Evolutionary conservation across 495 filamentous ascomycete genomes (phyloP).

Genomic region (Penicillium parvum): DNA sequence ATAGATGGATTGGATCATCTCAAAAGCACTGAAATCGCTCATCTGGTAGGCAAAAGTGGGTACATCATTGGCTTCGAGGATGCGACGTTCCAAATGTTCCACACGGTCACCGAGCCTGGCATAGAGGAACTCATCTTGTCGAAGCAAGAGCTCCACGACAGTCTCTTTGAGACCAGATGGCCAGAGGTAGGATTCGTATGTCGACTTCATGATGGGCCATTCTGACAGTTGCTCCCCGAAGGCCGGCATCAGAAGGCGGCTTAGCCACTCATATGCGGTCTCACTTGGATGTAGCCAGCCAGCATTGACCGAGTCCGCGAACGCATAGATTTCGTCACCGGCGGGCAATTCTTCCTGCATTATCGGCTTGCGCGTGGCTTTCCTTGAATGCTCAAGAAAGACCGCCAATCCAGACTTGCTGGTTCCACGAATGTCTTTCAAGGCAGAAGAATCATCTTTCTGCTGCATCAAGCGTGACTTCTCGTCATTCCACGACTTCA

Average conservation of each 20-base stretch:
- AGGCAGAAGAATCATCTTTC: constrained; percentile 48
- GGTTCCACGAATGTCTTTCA: constrained; percentile 42
- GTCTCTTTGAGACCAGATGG: constrained; percentile 65
- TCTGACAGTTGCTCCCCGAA: constrained; percentile 21
- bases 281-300: constrained; percentile 59
- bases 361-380: constrained; percentile 48
- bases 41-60: constrained; percentile 24
- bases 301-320: constrained; percentile 51
- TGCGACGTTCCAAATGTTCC: constrained; percentile 26
- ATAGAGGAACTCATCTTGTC: constrained; percentile 65
- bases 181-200: constrained; percentile 67
- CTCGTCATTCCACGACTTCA: constrained; percentile 57
- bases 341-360: constrained; percentile 52
- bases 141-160: constrained; percentile 62
- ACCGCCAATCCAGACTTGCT: constrained; percentile 60
- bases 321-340: constrained; percentile 51
- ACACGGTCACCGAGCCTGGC: constrained; percentile 46
- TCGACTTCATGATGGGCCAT: constrained; percentile 35
- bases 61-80: constrained; percentile 23
- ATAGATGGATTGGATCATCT: constrained; percentile 73
- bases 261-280: constrained; percentile 61
- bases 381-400: constrained; percentile 75
- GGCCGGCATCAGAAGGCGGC: constrained; percentile 48
- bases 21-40: constrained; percentile 26
- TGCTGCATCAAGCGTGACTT: constrained; percentile 54